phyloP scores from a whole-genome alignment of 1,284 basidiomycete genomes.

The Pseudozyma sp. region DNA sequence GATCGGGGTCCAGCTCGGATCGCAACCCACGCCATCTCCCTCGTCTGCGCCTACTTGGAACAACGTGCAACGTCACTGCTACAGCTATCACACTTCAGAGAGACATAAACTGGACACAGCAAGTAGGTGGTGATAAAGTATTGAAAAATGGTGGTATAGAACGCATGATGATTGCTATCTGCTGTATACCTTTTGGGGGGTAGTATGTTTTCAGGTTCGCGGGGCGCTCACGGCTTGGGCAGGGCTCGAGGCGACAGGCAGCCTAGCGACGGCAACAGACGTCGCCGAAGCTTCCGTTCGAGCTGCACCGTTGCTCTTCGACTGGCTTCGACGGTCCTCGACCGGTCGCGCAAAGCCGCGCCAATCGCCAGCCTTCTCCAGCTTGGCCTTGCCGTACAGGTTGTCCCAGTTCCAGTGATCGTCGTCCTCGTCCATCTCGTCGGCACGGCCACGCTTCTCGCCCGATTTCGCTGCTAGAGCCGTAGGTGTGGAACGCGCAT shows the following conservation, averaged over 20 bases:
- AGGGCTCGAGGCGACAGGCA: conserved; percentile 18
- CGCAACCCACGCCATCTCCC: too few relatives aligned
- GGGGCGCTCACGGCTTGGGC: conserved; percentile 31
- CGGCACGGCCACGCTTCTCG: conserved; percentile 38
- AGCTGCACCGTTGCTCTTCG: conserved; percentile 15
- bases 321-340: conserved; percentile 26
- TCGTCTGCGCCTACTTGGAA: too few relatives aligned
- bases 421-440: conserved; percentile 52
- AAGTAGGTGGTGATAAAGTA: background rate
- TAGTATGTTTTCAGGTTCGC: conserved; percentile 20
- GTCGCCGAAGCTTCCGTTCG: conserved; percentile 15
- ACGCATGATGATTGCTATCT: background rate
- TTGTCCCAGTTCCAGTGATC: conserved; percentile 54
- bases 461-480: conserved; percentile 6
- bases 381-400: conserved; percentile 45
- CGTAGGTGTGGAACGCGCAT: conserved; percentile 32
- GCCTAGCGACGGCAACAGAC: conserved; percentile 4
- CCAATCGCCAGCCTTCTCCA: conserved; percentile 52
- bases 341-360: conserved; percentile 45
- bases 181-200: conserved; percentile 8
- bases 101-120: too few relatives aligned
- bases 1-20: too few relatives aligned
- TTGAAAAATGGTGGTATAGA: conserved; percentile 5
- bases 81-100: too few relatives aligned
- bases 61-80: too few relatives aligned